Base-by-base conservation (phyloP, 2,329 filamentous ascomycete genomes). In the Whalleya microplaca region DNA sequence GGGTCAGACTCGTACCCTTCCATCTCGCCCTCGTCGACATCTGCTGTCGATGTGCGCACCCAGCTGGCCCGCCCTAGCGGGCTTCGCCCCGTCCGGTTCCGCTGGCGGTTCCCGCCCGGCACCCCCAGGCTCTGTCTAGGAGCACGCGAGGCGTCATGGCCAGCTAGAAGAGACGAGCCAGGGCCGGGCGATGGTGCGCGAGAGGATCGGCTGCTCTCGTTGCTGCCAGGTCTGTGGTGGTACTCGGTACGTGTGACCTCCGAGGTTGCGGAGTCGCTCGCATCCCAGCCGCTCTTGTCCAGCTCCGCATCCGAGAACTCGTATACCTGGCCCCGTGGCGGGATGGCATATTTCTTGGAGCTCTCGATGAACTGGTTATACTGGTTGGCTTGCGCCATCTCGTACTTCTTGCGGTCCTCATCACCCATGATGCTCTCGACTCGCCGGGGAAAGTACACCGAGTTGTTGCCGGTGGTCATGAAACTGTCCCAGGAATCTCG, bases 341-440 rank as follows among this genome's bases (percentile, higher is more conserved):
- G 72, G 42, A 73, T 70, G 27, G 73, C 66, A 51, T 67, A 71
- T 21, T 69, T 69, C 50, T 71, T 69, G 12, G 69, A 69, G 27
- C 65, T 69, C 43, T 66, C 70, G 18, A 72, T 21, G 48, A 72
- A 73, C 37, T 72, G 68, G 55, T 69, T 74, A 37, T 74, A 68
- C 64, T 82, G 80, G 53, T 73, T 80, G 42, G 81, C 80, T 68
- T 89, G 89, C 1, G 87, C 86, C 66, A 90, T 82, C 66, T 86
- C 82, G 69, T 92, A 91, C 67, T 91, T 89, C 61, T 82, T 83
- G 37, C 85, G 83, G 68, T 94, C 90, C 70, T 95, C 90, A 6
- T 89, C 86, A 60, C 85, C 85, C 84, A 96, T 90, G 66, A 94
- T 84, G 66, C 83, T 89, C 66, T 93, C 89, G 46, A 92, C 85